phyloP scores from a whole-genome alignment of 257 asterid species.

The Thymus mandschuricus region DNA sequence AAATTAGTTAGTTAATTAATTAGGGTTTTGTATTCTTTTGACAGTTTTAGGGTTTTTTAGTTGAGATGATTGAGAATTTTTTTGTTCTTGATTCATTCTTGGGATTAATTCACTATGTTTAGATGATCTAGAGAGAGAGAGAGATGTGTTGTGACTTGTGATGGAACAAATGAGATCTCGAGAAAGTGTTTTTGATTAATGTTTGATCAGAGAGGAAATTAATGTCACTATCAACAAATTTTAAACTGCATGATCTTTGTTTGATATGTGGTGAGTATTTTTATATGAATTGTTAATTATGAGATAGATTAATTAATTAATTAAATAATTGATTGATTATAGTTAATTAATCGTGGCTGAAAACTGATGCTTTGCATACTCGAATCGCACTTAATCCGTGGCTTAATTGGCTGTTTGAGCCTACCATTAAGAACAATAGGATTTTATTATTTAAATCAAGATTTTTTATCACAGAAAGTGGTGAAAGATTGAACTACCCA shows the following conservation, averaged over 20 bases:
- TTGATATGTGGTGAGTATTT: neutral
- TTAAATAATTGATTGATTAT: neutral
- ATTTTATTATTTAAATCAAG: neutral
- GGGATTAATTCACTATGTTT: too few relatives aligned
- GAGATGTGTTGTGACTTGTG: too few relatives aligned
- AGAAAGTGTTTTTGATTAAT: too few relatives aligned
- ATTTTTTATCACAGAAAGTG: conserved; percentile 16
- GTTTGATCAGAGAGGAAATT: neutral
- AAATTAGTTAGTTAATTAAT: too few relatives aligned
- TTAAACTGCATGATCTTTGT: neutral
- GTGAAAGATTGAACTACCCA: conserved; percentile 61
- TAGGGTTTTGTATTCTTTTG: too few relatives aligned
- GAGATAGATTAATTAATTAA: neutral
- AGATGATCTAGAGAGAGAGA: too few relatives aligned
- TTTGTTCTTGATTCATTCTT: too few relatives aligned
- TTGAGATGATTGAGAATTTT: too few relatives aligned
- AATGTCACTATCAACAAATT: too few relatives aligned
- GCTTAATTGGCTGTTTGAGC: conserved; percentile 42
- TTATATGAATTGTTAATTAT: neutral
- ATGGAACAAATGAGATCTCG: too few relatives aligned
- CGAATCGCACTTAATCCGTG: conserved; percentile 44
- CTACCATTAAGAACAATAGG: conserved; percentile 36
- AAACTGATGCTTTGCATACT: conserved; percentile 47
- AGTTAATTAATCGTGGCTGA: neutral
- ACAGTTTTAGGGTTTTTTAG: too few relatives aligned